Percentiles rank a stretch among this genome's conserved stretches.
Evolutionary conservation across 1,284 basidiomycete genomes (phyloP).

Genomic region (Entoloma clypeatum): DNA sequence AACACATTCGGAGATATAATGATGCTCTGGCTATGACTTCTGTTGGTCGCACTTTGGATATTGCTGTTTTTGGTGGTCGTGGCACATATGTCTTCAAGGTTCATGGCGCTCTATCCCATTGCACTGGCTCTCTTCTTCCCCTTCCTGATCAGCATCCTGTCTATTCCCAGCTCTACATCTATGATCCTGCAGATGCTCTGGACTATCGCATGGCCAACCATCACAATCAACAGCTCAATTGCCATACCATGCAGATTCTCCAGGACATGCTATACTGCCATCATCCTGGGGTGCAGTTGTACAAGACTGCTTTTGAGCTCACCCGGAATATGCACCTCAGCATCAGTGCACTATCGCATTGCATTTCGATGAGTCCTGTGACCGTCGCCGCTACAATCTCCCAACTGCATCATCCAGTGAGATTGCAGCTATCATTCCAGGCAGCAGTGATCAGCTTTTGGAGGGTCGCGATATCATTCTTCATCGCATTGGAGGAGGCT

Average conservation of each 20-base stretch:
- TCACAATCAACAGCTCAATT: constrained; percentile 1
- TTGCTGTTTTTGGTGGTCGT: constrained; percentile 7
- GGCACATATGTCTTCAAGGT: constrained; percentile 23
- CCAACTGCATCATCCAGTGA: constrained; percentile 26
- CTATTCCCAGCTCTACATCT: constrained; percentile 19
- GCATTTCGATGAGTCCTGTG: constrained; percentile 20
- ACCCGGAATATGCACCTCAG: constrained; percentile 19
- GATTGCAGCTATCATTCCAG: constrained; percentile 29
- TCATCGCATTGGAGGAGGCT: constrained; percentile 15
- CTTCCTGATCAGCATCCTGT: constrained; percentile 12
- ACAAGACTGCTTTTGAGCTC: constrained; percentile 26
- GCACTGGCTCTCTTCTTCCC: constrained; percentile 22
- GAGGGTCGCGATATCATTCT: constrained; percentile 27
- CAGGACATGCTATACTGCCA: constrained; percentile 18
- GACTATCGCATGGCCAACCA: constrained; percentile 4
- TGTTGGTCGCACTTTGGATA: background rate
- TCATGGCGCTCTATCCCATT: constrained; percentile 29
- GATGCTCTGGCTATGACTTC: too few species aligned
- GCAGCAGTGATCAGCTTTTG: constrained; percentile 17
- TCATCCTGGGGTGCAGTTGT: constrained; percentile 24
- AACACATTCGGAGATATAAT: too few species aligned
- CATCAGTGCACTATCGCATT: constrained; percentile 14
- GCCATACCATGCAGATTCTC: constrained; percentile 8
- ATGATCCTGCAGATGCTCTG: constrained; percentile 10
- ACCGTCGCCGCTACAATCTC: constrained; percentile 21